Conservation (phyloP, 805 yeast genomes). For the Suhomyces tanzawaensis region DNA sequence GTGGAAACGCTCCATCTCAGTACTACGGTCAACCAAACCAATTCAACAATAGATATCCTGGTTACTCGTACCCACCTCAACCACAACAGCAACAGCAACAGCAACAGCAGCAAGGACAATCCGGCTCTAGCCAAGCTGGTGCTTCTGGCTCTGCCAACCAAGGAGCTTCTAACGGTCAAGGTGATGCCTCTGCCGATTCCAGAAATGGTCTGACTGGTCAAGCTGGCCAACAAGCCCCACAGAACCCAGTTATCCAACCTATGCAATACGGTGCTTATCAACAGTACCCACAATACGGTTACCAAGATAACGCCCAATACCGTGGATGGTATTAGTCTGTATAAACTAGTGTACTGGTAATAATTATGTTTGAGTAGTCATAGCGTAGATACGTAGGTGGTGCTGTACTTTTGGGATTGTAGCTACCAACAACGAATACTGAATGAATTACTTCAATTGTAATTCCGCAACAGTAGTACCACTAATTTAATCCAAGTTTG, state of each 20-base stretch:
- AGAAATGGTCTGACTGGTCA: constrained; percentile 17
- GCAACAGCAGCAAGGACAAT: constrained; percentile 14
- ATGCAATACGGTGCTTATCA: constrained; percentile 45
- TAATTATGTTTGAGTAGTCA: too few relatives aligned
- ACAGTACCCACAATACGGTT: constrained; percentile 48
- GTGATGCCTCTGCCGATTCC: constrained; percentile 10
- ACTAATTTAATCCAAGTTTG: too few relatives aligned
- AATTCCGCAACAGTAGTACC: too few relatives aligned
- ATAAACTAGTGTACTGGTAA: too few relatives aligned
- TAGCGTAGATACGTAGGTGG: too few relatives aligned
- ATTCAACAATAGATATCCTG: constrained; percentile 30
- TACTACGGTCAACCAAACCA: constrained; percentile 30
- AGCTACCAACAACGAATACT: too few relatives aligned
- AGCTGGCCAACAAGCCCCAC: constrained; percentile 25
- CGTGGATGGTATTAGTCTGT: constrained; percentile 45
- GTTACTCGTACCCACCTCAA: constrained; percentile 26
- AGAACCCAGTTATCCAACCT: constrained; percentile 34
- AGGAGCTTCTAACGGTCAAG: constrained; percentile 10
- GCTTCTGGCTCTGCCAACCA: constrained; percentile 10
- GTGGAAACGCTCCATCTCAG: constrained; percentile 19
- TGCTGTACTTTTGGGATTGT: too few relatives aligned
- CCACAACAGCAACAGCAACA: constrained; percentile 24
- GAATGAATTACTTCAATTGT: too few relatives aligned
- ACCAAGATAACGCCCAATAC: constrained; percentile 42
- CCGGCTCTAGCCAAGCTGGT: constrained; percentile 16